Evolutionary conservation across 345 rosid genomes (phyloP).

Genomic region (Eucalyptus cladocalyx): DNA sequence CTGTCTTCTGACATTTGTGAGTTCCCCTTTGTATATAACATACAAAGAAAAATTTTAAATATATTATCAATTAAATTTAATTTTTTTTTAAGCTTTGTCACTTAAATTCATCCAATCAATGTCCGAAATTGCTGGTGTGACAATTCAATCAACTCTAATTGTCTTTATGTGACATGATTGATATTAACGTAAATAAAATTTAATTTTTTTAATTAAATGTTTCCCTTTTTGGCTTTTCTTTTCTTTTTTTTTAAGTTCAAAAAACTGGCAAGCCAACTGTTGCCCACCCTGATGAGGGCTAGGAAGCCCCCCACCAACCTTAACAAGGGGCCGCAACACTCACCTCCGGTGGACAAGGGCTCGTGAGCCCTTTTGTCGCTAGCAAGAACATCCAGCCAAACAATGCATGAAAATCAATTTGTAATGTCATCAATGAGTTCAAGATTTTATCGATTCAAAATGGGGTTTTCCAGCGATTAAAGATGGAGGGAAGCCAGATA

Average conservation of each 20-base stretch:
- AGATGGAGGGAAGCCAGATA: not conserved
- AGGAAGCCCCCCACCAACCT: accelerated
- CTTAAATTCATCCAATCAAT: accelerated
- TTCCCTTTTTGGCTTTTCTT: accelerated
- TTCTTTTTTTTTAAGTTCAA: not conserved
- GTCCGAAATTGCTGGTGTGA: accelerated
- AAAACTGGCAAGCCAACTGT: accelerated
- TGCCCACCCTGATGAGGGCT: accelerated
- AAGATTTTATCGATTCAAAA: not conserved
- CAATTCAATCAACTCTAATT: accelerated
- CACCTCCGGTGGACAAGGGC: too few species aligned
- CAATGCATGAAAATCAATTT: not conserved
- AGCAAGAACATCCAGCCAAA: not conserved
- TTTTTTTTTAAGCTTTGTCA: too few species aligned
- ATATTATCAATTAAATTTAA: not conserved
- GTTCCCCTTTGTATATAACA: not conserved
- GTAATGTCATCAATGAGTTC: not conserved
- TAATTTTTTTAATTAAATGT: too few species aligned
- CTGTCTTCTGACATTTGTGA: not conserved
- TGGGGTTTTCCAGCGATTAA: not conserved
- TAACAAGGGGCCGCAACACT: too few species aligned
- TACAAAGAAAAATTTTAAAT: not conserved
- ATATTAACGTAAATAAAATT: accelerated
- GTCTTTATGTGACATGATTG: accelerated
- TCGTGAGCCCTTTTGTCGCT: too few species aligned